Evolutionary conservation across 2,329 filamentous ascomycete species (phyloP).

Genomic region (Sporothrix variecibatus): DNA sequence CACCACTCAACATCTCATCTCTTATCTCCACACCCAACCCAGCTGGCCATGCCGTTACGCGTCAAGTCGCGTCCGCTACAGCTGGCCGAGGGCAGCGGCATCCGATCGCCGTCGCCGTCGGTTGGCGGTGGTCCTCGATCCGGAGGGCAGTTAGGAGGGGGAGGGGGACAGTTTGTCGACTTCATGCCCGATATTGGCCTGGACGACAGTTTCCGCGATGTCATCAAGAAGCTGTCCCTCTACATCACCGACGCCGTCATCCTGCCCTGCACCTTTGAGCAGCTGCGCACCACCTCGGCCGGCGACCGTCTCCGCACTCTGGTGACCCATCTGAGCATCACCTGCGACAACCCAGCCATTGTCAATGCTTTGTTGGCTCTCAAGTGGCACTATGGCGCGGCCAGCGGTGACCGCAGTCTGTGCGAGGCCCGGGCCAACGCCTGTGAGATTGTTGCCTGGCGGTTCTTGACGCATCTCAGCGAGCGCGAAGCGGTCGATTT

Average conservation of each 20-base stretch:
- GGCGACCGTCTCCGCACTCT: conserved; percentile 60
- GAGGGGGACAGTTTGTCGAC: conserved; percentile 32
- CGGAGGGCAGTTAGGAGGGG: conserved; percentile 30
- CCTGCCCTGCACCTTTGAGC: conserved; percentile 70
- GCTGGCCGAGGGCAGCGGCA: conserved; percentile 33
- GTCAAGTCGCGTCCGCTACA: conserved; percentile 43
- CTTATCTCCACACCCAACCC: not conserved
- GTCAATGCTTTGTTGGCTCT: conserved; percentile 75
- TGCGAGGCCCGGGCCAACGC: conserved; percentile 69
- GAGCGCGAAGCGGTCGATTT: conserved; percentile 74
- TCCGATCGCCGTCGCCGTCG: conserved; percentile 42
- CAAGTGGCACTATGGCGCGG: conserved; percentile 71
- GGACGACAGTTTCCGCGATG: conserved; percentile 61
- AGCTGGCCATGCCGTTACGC: conserved; percentile 39
- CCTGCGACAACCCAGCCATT: conserved; percentile 67
- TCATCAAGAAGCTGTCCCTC: conserved; percentile 67
- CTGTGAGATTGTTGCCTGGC: conserved; percentile 80
- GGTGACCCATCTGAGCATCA: conserved; percentile 63
- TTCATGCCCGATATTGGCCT: conserved; percentile 57
- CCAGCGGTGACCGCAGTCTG: conserved; percentile 64
- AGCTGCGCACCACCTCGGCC: conserved; percentile 66
- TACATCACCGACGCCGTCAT: conserved; percentile 65
- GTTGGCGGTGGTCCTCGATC: conserved; percentile 28
- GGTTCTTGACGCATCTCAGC: conserved; percentile 70
- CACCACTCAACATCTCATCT: not conserved